These are phyloP conservation scores for Pseudopyrenochaeta lycopersici DNA, from an alignment of 2,329 filamentous ascomycete species.

Conservation along the genomic window DNA sequence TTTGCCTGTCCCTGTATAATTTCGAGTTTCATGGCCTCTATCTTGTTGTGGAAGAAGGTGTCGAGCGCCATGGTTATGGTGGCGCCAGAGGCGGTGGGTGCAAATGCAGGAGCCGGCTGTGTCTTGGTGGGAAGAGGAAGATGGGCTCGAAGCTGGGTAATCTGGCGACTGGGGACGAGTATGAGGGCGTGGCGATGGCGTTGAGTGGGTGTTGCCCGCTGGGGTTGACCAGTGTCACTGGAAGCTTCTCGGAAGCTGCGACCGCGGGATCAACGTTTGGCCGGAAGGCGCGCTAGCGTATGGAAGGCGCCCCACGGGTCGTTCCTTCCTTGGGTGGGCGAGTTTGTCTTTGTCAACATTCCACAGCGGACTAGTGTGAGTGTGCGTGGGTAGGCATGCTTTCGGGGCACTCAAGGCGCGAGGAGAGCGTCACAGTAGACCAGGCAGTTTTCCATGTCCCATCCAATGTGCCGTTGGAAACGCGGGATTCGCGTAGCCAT, in stretches of 20 bases:
- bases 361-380: not conserved
- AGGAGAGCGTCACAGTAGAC: not conserved
- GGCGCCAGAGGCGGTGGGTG: conserved; percentile 26
- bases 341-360: not conserved
- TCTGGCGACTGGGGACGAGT: not conserved
- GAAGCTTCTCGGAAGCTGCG: conserved; percentile 26
- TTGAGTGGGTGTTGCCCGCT: not conserved
- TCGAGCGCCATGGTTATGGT: conserved; percentile 90
- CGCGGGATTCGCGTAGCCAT: not conserved
- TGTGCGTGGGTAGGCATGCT: too few species aligned
- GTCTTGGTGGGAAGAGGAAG: too few species aligned
- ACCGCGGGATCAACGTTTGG: conserved; percentile 17
- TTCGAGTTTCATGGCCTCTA: conserved; percentile 99
- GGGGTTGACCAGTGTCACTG: conserved; percentile 10
- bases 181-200: not conserved
- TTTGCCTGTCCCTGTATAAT: conserved; percentile 99
- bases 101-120: too few species aligned
- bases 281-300: conserved; percentile 7
- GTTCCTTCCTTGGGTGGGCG: conserved; percentile 2
- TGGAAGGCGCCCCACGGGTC: conserved; percentile 3
- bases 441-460: not conserved
- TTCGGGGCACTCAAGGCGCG: not conserved
- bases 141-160: not conserved
- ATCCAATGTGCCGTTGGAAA: not conserved
- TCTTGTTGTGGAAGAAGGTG: conserved; percentile 99